These are phyloP conservation scores for Talaromyces sp. DNA, from an alignment of 2,329 filamentous ascomycete genomes.

Conservation along the genomic window DNA sequence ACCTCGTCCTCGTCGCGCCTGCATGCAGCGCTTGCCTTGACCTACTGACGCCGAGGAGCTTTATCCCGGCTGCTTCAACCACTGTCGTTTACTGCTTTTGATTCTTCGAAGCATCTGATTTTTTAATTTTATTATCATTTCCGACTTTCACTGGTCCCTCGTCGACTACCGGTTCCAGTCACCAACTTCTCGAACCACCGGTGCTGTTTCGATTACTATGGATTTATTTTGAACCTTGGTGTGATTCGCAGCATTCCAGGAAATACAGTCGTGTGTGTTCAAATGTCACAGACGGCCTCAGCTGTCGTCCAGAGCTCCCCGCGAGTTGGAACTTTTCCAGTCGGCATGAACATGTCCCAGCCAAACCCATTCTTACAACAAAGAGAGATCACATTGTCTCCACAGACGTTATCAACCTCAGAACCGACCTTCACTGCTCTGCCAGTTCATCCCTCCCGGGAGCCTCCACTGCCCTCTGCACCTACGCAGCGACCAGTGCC, in stretches of 20 bases:
- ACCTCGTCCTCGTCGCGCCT: not conserved
- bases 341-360: constrained; percentile 27
- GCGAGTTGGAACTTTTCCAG: constrained; percentile 15
- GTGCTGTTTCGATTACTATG: not conserved
- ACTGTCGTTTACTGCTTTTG: not conserved
- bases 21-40: not conserved
- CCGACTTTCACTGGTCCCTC: not conserved
- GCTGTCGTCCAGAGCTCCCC: not conserved
- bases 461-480: constrained; percentile 4
- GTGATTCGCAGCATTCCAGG: not conserved
- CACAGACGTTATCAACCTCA: constrained; percentile 7
- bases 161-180: not conserved
- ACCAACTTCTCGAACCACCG: not conserved
- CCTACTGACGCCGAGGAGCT: not conserved
- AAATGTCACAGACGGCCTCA: not conserved
- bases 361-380: constrained; percentile 14
- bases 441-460: constrained; percentile 5
- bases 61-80: not conserved
- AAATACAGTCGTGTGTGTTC: not conserved
- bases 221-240: not conserved
- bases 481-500: constrained; percentile 5
- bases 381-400: constrained; percentile 12
- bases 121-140: not conserved
- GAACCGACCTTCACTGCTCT: constrained; percentile 13
- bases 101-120: not conserved